Evolutionary conservation across 108 stramenopile genomes (phyloP), one percentile per base, ranked within the genome.

Genomic region (Mediolabrus comicus): DNA sequence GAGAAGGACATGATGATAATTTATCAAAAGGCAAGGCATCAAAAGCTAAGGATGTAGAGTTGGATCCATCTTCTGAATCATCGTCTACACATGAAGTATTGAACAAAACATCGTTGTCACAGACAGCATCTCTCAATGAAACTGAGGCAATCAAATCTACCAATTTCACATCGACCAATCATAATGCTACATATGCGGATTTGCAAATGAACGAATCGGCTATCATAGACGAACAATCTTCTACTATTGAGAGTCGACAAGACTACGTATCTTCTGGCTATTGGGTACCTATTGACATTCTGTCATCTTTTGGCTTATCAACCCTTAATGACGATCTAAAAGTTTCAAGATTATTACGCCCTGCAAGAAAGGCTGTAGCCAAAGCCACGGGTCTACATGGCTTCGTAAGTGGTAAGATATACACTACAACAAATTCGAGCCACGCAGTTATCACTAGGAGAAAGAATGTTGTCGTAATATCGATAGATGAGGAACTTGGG

Each of bases 371-470:
- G 71, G 30, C 75, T 5, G 69, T 71, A 13, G 84, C 94, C 8
- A 62, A 83, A 35, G 52, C 72, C 10, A 95, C 94, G 36, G 89
- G 91, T 19, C 65, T 95, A 6, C 94, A 95, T 67, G 94, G 94
- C 9, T 35, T 90, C 1, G 12, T 95, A n/a, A 95, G 94, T 76
- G 86, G 90, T 31, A 95, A 95, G 69, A 53, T 52, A 29, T 33
- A 51, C 34, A 33, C 43, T 11, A 52, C 53, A 56, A 60, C 33
- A 0, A 35, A 38, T 49, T 57, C 31, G 9, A 53, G 49, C 52
- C 33, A 17, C 27, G 32, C n/a, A 46, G 60, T 28, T 5, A 27
- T 53, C 12, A 59, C 53, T 29, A 59, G 57, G 14, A 56, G 39
- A 62, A 71, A 51, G 24, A 61, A 43, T 29, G 69, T 69, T 43